Percentiles rank a stretch among this genome's conserved stretches.
Conservation (phyloP, 805 yeast genomes). For the Kuraishia molischiana region DNA sequence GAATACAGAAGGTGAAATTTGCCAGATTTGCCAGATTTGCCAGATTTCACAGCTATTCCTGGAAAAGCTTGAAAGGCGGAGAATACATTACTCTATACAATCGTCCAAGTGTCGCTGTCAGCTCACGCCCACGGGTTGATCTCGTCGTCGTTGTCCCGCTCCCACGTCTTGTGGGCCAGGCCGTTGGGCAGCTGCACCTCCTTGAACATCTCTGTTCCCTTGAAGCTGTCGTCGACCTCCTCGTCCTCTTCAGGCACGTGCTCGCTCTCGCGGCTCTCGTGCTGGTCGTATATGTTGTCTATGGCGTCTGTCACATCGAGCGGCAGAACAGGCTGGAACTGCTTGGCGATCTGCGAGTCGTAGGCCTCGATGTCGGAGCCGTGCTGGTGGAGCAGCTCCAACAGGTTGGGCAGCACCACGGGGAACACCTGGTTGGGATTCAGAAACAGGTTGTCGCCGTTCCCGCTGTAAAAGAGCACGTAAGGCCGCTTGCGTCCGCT, state of each 20-base stretch:
- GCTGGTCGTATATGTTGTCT: conserved; percentile 53
- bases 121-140: conserved; percentile 54
- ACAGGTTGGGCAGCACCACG: conserved; percentile 59
- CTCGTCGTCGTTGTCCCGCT: conserved; percentile 32
- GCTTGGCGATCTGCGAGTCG: conserved; percentile 38
- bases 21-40: too few species aligned
- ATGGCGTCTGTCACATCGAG: conserved; percentile 58
- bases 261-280: conserved; percentile 7
- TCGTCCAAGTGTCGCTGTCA: too few species aligned
- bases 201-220: conserved; percentile 40
- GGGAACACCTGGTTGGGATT: conserved; percentile 45
- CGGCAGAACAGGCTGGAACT: conserved; percentile 68
- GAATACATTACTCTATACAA: too few species aligned
- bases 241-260: conserved; percentile 8
- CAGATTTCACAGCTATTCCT: too few species aligned
- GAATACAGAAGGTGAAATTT: too few species aligned
- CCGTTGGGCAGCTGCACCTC: conserved; percentile 38
- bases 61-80: too few species aligned
- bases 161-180: conserved; percentile 42
- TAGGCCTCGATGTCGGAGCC: conserved; percentile 69
- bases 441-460: conserved; percentile 26
- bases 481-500: conserved; percentile 4
- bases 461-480: conserved; percentile 12
- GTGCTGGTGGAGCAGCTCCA: conserved; percentile 65
- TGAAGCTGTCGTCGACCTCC: conserved; percentile 8